Conservation (phyloP, 2,329 filamentous ascomycete species). For the Orbilia blumenaviensis region DNA sequence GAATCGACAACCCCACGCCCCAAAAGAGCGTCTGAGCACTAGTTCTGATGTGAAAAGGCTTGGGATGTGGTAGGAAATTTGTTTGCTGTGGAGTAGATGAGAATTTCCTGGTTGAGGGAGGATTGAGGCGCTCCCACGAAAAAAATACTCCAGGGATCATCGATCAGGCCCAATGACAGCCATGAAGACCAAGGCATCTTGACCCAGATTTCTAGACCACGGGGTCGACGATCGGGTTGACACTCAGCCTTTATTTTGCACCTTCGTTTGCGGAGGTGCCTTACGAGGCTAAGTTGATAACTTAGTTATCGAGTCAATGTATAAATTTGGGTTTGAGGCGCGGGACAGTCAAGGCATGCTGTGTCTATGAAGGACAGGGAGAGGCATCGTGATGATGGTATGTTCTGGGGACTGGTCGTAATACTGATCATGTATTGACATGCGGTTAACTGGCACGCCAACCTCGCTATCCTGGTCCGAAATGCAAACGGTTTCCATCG, state of each 20-base stretch:
- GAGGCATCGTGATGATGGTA: conserved; percentile 35
- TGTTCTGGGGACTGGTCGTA: conserved; percentile 33
- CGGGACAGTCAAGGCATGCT: conserved; percentile 40
- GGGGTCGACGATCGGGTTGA: no score
- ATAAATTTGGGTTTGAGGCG: background rate
- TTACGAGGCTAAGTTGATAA: conserved; percentile 13
- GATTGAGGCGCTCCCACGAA: background rate
- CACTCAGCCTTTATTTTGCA: no score
- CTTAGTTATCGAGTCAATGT: background rate
- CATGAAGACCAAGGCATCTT: no score
- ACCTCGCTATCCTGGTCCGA: conserved; percentile 53
- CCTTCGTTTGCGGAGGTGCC: background rate
- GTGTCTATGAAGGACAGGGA: conserved; percentile 37
- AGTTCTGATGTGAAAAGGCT: background rate
- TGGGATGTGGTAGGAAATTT: background rate
- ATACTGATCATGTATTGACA: conserved; percentile 37
- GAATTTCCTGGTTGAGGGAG: background rate
- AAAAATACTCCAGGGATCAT: background rate
- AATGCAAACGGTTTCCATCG: conserved; percentile 52
- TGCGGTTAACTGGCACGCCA: conserved; percentile 38
- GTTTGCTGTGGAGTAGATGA: background rate
- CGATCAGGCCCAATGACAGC: no score
- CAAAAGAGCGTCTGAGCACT: background rate
- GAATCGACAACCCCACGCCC: no score
- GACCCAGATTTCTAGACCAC: no score